phyloP scores from a whole-genome alignment of 2,329 filamentous ascomycete species.

The Chrysoporthe austroafricana region DNA sequence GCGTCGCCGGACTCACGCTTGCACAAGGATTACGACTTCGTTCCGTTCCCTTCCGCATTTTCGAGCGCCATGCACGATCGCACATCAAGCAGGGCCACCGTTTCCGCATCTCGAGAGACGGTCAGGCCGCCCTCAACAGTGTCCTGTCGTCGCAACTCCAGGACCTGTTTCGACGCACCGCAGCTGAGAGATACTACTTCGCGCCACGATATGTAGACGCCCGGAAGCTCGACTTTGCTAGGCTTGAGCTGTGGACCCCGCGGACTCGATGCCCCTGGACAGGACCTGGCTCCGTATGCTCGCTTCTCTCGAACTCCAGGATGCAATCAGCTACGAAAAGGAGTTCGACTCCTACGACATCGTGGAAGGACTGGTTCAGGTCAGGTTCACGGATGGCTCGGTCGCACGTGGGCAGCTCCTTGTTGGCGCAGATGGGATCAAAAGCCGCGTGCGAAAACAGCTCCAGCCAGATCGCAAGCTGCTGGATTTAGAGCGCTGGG shows the following conservation, averaged over 20 bases:
- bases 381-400: conserved; percentile 36
- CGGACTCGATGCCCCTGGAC: conserved; percentile 34
- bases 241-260: conserved; percentile 28
- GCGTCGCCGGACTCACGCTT: conserved; percentile 48
- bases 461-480: conserved; percentile 37
- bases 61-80: conserved; percentile 34
- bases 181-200: conserved; percentile 30
- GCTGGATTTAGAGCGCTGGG: conserved; percentile 38
- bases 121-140: conserved; percentile 33
- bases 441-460: conserved; percentile 37
- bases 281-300: conserved; percentile 38
- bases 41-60: conserved; percentile 38
- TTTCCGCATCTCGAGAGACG: conserved; percentile 37
- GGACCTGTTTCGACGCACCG: conserved; percentile 32
- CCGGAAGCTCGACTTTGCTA: conserved; percentile 32
- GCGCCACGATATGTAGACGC: conserved; percentile 37
- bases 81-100: conserved; percentile 36
- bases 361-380: conserved; percentile 30
- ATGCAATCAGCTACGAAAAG: conserved; percentile 38
- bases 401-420: conserved; percentile 33
- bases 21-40: conserved; percentile 37
- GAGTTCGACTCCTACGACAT: conserved; percentile 36
- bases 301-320: conserved; percentile 33
- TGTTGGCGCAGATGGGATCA: conserved; percentile 39
- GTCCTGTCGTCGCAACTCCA: conserved; percentile 35